These are phyloP conservation scores for Heliosperma pusillum DNA, from an alignment of 148 eudicot genomes.

Conservation along the genomic window DNA sequence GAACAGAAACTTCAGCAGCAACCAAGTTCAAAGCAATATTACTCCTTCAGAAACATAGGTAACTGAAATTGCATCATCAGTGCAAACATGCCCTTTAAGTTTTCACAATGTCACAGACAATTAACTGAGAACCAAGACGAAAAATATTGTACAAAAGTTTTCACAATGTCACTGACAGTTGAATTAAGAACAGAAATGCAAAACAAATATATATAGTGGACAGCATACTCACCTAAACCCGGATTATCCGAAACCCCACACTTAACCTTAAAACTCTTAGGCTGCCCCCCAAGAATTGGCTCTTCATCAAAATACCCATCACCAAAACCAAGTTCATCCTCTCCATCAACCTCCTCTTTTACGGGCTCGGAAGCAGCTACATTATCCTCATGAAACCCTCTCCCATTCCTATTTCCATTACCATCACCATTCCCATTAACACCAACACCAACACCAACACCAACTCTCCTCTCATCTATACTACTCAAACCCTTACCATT, in stretches of 20 bases:
- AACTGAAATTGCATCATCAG: neutral
- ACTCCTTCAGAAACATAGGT: neutral
- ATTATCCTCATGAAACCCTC: conserved; percentile 26
- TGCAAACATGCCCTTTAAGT: neutral
- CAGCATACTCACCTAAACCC: conserved; percentile 60
- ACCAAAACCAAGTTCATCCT: conserved; percentile 33
- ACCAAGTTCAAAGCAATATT: neutral
- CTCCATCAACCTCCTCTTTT: conserved; percentile 39
- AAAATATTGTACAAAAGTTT: neutral
- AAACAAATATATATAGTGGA: neutral
- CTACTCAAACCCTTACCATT: conserved; percentile 29
- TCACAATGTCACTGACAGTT: conserved; percentile 2
- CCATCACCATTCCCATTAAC: conserved; percentile 34
- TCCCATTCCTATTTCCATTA: conserved; percentile 22
- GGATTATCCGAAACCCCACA: conserved; percentile 74
- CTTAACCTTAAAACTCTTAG: conserved; percentile 40
- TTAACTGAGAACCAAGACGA: neutral
- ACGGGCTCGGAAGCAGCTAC: conserved; percentile 30
- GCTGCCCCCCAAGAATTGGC: conserved; percentile 41
- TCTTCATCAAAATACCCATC: conserved; percentile 41
- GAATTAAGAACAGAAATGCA: neutral
- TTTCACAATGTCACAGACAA: neutral
- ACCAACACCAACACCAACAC: conserved; percentile 20
- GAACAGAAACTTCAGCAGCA: neutral
- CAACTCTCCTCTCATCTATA: conserved; percentile 23